Base-by-base conservation (phyloP, 805 yeast genomes). In the Candida krabiensis region DNA sequence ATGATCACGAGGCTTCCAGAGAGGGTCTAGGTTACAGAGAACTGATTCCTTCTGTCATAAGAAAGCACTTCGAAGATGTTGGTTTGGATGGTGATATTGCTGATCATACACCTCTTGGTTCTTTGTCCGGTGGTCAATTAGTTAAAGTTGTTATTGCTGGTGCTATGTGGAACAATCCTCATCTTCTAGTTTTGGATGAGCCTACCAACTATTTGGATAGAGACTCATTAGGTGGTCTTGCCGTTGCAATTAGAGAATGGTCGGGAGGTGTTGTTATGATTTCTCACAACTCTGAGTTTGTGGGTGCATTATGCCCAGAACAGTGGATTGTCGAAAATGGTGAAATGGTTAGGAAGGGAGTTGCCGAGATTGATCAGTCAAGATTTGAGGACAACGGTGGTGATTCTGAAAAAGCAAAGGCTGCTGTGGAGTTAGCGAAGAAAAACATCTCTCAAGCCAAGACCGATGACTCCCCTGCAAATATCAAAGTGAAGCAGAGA, bases 141-240 rank as follows among this genome's bases (percentile, higher is more conserved):
- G 99, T 91, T 44, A 91, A 91, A 68, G 98, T 91, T 47, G 99
- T 91, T 44, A 91, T 91, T 70, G 98, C 98, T 11, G 99, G 98
- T 68, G 97, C 98, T 49, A 91, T 91, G 93, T 91, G 99, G 99
- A 91, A 93, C 69, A 93, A 91, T 62, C 99, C 99, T 14, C 99
- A 91, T 66, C 77, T 91, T 65, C 77, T 91, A 48, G 99, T 91
- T 29, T 75, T 91, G 45, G 99, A 91, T 67, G 99, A 91, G 77
- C 99, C 99, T 63, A 91, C 98, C 58, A 91, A 91, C 71, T 91
- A 93, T 73, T 74, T 91, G 69, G 99, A 91, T 67, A 84, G 99
- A 74, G 99, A 91, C 64, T 90, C 98, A 18, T 75, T 91, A 46
- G 99, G 98, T 65, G 99, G 97, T 33, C 75, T 91, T 52, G 98